Evolutionary conservation across 768 basidiomycete genomes (phyloP), one percentile per base, ranked within the genome.

Genomic region (Hortiboletus campestris): DNA sequence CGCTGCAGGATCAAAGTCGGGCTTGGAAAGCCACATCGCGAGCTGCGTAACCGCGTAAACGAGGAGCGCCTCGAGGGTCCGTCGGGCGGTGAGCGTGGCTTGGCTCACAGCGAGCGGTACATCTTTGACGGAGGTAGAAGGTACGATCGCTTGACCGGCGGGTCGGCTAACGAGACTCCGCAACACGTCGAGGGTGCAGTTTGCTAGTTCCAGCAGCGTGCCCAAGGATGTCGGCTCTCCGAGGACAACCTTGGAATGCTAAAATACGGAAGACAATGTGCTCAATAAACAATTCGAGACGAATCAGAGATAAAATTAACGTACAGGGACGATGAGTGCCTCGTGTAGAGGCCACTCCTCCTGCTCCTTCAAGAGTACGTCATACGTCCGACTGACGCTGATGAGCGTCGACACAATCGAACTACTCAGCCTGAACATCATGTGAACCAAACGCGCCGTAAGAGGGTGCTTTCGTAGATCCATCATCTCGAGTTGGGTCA

Each of bases 171-270:
- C 79, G 32, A 92, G 82, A 51, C 84, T 80, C 9, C 84, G 79
- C 39, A 94, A 75, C 17, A 89, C 78, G 59, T 94, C 92, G 35
- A 90, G 75, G 1, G 87, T 84, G 56, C 84, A 84, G 53, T 88
- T 90, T 2, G 84, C 89, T 5, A 94, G 74, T 72, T 95, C 93
- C n/a, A 94, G 79, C 8, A 96, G 72, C 0, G 94, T 94, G 17
- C 94, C 93, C 50, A 94, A 72, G 0, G 93, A 94, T 0, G 92
- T 84, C 8, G 89, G 85, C 61, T 94, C 93, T 14, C 85, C 84
- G 0, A 88, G 77, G 2, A 92, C 86, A 6, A 93, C 86, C 63
- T 92, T 94, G 5, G 90, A 88, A 66, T 91, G 89, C 93, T 96
- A 50, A 38, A 44, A 55, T 19, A 32, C 4, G 16, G 5, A 22